Base-by-base conservation (phyloP, 768 basidiomycete species). In the Gloeostereum incarnatum region DNA sequence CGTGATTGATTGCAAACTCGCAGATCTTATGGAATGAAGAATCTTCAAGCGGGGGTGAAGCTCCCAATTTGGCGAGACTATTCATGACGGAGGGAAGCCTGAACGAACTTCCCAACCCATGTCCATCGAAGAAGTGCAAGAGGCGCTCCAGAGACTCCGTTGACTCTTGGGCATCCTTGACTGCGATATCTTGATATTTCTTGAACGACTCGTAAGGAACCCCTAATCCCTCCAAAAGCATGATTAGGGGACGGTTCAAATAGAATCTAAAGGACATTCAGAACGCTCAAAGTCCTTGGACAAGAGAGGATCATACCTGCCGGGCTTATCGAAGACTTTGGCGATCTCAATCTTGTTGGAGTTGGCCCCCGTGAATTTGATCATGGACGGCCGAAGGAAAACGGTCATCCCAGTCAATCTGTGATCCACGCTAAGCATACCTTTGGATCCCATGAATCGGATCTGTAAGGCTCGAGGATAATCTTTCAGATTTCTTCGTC, bases 241-340 rank as follows among this genome's bases (percentile, higher is more conserved):
- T 79, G 48, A 86, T 80, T 13, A 85, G 56, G 0, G 79, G 78
- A 2, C 80, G 61, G 47, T 84, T 81, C 14, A 71, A 54, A 44
- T 55, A 81, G 43, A 43, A 17, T 14, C 30, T 43, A 17, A 30
- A 13, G 11, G 23, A 29, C 9, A 10, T 21, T 4, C 2, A 17
- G 33, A 34, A 8, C 37, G 30, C 30, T n/a, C n/a, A n/a, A n/a
- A n/a, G n/a, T n/a, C n/a, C n/a, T n/a, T n/a, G n/a, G 2, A 19
- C 16, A 10, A 25, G 7, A 25, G 13, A 35, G 7, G 34, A 5
- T 13, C 40, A 13, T 76, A 81, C 5, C 55, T 51, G 6, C 71
- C 69, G 2, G 80, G 80, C 30, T 63, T 61, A 46, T 77, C 68
- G 52, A 85, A 86, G 3, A 73, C 69, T 20, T 65, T 59, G 0